Percentiles rank a stretch among this genome's conserved stretches.
phyloP scores from a whole-genome alignment of 2,329 filamentous ascomycete species.

The Fonsecaea pedrosoi region DNA sequence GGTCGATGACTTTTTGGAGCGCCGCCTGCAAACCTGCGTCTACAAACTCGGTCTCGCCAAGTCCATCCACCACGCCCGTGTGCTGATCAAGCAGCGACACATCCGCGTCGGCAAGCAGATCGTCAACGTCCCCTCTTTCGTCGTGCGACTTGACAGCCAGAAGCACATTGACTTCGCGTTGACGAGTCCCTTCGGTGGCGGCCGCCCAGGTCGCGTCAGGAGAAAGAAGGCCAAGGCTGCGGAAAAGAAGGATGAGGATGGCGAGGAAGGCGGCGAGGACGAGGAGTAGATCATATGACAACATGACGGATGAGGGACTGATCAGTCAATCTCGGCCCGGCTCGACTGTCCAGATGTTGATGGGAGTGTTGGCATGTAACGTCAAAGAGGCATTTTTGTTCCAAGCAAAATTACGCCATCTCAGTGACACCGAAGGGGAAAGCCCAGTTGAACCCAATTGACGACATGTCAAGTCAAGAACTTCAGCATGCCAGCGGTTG shows the following conservation, averaged over 20 bases:
- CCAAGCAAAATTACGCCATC: neutral
- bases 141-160: constrained; percentile 99
- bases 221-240: constrained; percentile 99
- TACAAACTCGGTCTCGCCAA: constrained; percentile 99
- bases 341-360: neutral
- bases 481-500: neutral
- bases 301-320: neutral
- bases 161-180: constrained; percentile 99
- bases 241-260: constrained; percentile 65
- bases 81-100: constrained; percentile 99
- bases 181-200: constrained; percentile 96
- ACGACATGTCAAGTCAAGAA: neutral
- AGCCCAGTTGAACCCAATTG: neutral
- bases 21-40: constrained; percentile 98
- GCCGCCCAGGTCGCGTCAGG: constrained; percentile 94
- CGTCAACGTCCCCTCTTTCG: constrained; percentile 99
- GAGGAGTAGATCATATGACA: constrained; percentile 67
- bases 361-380: neutral
- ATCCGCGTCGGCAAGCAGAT: constrained; percentile 99
- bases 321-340: neutral
- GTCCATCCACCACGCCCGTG: constrained; percentile 99
- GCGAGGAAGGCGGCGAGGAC: constrained; percentile 40
- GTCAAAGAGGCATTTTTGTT: neutral
- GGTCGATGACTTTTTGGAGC: constrained; percentile 99
- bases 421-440: neutral